Evolutionary conservation across 2,329 filamentous ascomycete genomes (phyloP), one percentile per base, ranked within the genome.

Genomic region (Neofusicoccum sp.): DNA sequence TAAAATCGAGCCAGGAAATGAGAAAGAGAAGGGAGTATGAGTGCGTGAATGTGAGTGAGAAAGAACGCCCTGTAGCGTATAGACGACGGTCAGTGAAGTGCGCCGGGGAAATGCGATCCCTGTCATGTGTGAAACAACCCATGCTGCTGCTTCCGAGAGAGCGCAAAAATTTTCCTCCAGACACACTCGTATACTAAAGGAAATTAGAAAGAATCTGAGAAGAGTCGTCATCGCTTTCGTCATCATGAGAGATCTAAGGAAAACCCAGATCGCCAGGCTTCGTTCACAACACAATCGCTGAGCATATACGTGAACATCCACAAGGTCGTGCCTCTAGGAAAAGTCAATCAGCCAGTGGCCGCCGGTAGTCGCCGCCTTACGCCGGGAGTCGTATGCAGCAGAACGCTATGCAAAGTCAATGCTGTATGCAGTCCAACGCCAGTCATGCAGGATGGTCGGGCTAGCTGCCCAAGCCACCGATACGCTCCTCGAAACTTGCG

Each of bases 401-500:
- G 47, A 56, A 56, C 60, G 60, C 59, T 62, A 62, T 62, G 60
- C 60, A 62, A 62, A 56, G 41, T 62, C 49, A 56, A 62, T 45
- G 49, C 50, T 63, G n/a, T 48, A 43, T 43, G 50, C 61, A 63
- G 43, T 45, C 61, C 43, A 63, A 63, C 61, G 61, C 61, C 61
- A 50, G 43, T 56, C 43, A 58, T 63, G 61, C 44, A 63, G 44
- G 43, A 44, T 22, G 12, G 29, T 36, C 29, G 43, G 39, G 34
- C 52, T 63, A 63, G 50, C n/a, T 37, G 31, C 44, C 61, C 16
- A 50, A 49, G 50, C 61, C 70, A 31, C 74, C 73, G 54, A 78
- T 72, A 36, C 74, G 75, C 66, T 78, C 72, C 66, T 78, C 76
- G 48, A 78, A 77, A 11, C 74, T 77, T 44, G 70, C 71, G 22